Base-by-base conservation (phyloP, 768 basidiomycete species). In the Favolaschia claudopus region DNA sequence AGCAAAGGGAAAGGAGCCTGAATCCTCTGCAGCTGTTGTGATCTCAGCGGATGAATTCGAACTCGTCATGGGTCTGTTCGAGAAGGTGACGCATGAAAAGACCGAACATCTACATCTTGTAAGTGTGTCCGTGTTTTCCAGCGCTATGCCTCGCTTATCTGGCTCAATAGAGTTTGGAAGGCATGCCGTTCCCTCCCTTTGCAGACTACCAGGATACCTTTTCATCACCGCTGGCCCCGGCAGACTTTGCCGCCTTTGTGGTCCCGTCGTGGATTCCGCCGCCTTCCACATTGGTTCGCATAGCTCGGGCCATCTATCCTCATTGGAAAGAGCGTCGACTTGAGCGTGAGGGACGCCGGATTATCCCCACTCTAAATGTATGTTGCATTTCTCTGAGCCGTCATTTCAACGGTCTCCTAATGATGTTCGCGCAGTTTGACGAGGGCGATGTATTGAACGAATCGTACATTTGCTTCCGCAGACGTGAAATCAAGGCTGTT, bases 401-500 rank as follows among this genome's bases (percentile, higher is more conserved):
- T 44, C 33, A 34, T 27, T 25, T n/a, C n/a, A n/a, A n/a, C 51
- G 19, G 62, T 58, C 40, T 55, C 22, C 40, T 32, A 65, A 22
- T 45, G 20, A 31, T 39, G 20, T 13, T 60, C 31, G 22, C 51
- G 7, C 40, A 93, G 91, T 89, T 86, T 66, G 96, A 99, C 72
- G 96, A 98, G 75, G 84, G 90, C 22, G 95, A 97, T 71, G 87
- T 88, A 40, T 83, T 84, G 62, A 94, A 93, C 53, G 95, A 96
- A 66, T 96, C 97, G 0, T 99, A 98, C 63, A 92, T 98, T 44
- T 99, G 97, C 76, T 99, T 99, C 83, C 88, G 97, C 37, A 85
- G 96, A 54, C 89, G 96, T 50, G 96, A 99, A 72, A 89, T 92
- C 74, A 99, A 99, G 73, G 88, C 93, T 5, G 85, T 93, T 38